Percentiles rank a stretch among this genome's conserved stretches.
Evolutionary conservation across 1,284 basidiomycete species (phyloP).

Genomic region (Cryptococcus sp.): DNA sequence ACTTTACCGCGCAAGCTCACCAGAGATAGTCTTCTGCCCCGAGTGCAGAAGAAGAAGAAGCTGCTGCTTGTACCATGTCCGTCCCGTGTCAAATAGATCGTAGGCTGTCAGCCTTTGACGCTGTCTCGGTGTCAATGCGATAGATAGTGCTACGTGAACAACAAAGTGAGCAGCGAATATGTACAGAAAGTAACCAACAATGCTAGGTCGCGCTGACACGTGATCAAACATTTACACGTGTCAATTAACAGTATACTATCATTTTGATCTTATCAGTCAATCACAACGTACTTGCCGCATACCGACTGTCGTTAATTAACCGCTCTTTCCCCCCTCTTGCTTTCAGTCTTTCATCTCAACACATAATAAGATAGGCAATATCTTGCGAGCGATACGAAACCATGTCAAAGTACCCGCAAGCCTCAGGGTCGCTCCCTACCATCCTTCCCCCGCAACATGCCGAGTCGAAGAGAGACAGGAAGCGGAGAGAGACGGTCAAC

Average conservation of each 20-base stretch:
- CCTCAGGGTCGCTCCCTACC: conserved; percentile 23
- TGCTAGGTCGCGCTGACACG: not conserved
- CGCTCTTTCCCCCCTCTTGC: not conserved
- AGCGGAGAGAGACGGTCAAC: conserved; percentile 56
- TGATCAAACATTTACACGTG: conserved; percentile 1
- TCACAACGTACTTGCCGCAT: not conserved
- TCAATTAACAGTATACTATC: not conserved
- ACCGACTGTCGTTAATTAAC: not conserved
- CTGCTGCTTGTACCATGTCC: conserved; percentile 17
- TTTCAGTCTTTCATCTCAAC: not conserved
- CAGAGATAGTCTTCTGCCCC: conserved; percentile 17
- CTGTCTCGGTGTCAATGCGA: not conserved
- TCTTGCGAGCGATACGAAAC: not conserved
- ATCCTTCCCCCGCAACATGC: conserved; percentile 42
- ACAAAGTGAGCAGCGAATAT: not conserved
- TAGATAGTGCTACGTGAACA: not conserved
- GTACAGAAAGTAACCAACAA: not conserved
- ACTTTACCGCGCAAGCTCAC: conserved; percentile 2
- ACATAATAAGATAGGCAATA: not conserved
- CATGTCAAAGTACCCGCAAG: conserved; percentile 24
- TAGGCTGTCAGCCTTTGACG: not conserved
- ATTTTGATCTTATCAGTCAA: not conserved
- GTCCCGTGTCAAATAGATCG: too few relatives aligned
- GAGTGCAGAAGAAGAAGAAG: conserved; percentile 3
- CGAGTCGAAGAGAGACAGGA: conserved; percentile 57